Evolutionary conservation across 345 rosid genomes (phyloP), one percentile per base, ranked within the genome.

Genomic region (Diplotaxis tenuifolia): DNA sequence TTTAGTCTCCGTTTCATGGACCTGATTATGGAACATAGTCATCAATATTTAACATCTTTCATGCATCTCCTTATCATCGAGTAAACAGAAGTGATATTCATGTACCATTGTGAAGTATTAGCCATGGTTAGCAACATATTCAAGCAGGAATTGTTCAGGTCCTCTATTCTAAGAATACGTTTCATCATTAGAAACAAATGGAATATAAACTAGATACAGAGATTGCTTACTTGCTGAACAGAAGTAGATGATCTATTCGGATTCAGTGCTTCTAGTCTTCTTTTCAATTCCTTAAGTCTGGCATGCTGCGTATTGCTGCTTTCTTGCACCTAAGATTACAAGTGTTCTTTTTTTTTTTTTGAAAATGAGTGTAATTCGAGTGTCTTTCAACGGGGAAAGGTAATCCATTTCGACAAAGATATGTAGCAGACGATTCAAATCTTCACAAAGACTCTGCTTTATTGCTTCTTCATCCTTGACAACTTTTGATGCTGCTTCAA

Each of bases 401-500:
- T 42, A 45, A 45, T 16, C 12, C 52, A 19, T 23, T 54, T 72
- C 21, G 65, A 62, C 25, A 74, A 77, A 67, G 68, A 74, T 59
- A 34, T 28, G 16, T 86, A 91, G 96, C 96, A 91, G 81, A 60
- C 82, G 68, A 75, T 83, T 88, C 77, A 94, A 80, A 79, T 91
- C 97, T 53, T 88, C 93, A 25, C 97, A 91, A 49, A 93, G 83
- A 78, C 79, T 86, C 82, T 94, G 88, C 76, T 94, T 94, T 32
- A 71, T 7, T 78, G 76, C 88, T 81, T 91, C 98, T 82, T 91
- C 97, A 53, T 89, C 93, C 82, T 71, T 80, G 75, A 89, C 81
- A 55, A 79, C 85, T 79, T 84, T 82, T 38, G 79, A 58, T 31
- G 97, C 93, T 60, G 80, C 89, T 84, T 89, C 95, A 88, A 84